Base-by-base conservation (phyloP, 2,329 filamentous ascomycete genomes). In the Pyrenophora tritici-repentis region DNA sequence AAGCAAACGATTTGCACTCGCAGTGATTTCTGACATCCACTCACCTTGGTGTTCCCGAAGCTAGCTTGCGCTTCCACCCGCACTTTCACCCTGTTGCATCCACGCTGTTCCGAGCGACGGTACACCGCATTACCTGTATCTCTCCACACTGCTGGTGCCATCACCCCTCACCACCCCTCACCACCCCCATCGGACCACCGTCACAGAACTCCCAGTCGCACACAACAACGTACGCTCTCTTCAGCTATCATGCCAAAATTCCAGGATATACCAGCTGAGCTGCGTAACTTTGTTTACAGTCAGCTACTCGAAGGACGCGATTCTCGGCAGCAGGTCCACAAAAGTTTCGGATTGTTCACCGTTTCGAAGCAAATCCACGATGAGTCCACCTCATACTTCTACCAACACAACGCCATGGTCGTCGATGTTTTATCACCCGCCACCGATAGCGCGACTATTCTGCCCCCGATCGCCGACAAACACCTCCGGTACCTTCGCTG, bases 321-420 rank as follows among this genome's bases (percentile, higher is more conserved):
- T 1, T 36, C 22, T 35, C 32, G 31, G 31, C 31, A 20, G 10
- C 34, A 24, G 18, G 26, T 22, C 32, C 13, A n/a, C 31, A 31
- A 50, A 13, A 33, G 34, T 7, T 42, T 61, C 7, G 52, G 53
- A 4, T 10, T 66, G 5, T 55, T 65, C 42, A 32, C 24, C 8
- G 51, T 59, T 38, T 66, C 56, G 14, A 53, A 50, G 24, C 44
- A 52, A 16, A 6, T 66, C 3, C 55, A 64, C 26, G 6, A 51
- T 3, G 64, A 68, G 45, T 53, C 57, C 7, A 45, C 59, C 1
- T 60, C 64, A 6, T 60, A 61, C 48, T 66, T 63, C 37, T 66
- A 66, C 52, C 47, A 63, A 18, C 37, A 61, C 10, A 60, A 54
- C 26, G 1, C 22, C 17, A 55, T 63, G 17, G 20, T 12, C 12